phyloP scores from a whole-genome alignment of 768 basidiomycete species.

The Boletus pseudopeckii region DNA sequence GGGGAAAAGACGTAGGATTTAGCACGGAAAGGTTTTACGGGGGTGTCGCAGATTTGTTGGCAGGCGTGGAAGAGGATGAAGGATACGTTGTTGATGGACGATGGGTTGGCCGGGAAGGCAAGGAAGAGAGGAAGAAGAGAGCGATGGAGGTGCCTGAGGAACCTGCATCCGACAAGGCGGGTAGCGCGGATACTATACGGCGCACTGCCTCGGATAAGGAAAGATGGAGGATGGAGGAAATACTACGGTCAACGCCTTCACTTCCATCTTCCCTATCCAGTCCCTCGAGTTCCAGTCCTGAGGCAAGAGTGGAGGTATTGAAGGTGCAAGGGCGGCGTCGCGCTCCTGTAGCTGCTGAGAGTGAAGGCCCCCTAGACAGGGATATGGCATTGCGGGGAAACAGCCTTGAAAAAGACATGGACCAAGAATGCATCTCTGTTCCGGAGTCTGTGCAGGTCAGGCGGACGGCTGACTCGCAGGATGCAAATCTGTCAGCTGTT shows the following conservation, averaged over 20 bases:
- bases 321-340: background rate
- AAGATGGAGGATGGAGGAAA: slow-evolving; percentile 25
- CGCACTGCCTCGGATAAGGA: slow-evolving; percentile 24
- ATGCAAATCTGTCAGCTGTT: background rate
- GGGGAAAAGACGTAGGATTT: slow-evolving; percentile 87
- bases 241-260: slow-evolving; percentile 14
- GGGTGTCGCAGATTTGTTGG: slow-evolving; percentile 74
- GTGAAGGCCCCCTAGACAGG: background rate
- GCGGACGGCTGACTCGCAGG: background rate
- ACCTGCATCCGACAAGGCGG: background rate
- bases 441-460: background rate
- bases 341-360: background rate
- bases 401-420: background rate
- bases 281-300: background rate
- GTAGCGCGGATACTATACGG: slow-evolving; percentile 1
- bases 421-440: background rate
- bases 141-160: background rate
- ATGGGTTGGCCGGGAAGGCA: slow-evolving; percentile 21
- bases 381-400: background rate
- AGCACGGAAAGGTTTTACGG: slow-evolving; percentile 90
- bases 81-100: slow-evolving; percentile 22
- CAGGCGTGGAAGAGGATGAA: slow-evolving; percentile 69
- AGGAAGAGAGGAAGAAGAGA: slow-evolving; percentile 14
- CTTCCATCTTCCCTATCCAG: background rate
- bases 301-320: background rate